phyloP scores from a whole-genome alignment of 768 basidiomycete genomes.

The Tephrocybe sp. region DNA sequence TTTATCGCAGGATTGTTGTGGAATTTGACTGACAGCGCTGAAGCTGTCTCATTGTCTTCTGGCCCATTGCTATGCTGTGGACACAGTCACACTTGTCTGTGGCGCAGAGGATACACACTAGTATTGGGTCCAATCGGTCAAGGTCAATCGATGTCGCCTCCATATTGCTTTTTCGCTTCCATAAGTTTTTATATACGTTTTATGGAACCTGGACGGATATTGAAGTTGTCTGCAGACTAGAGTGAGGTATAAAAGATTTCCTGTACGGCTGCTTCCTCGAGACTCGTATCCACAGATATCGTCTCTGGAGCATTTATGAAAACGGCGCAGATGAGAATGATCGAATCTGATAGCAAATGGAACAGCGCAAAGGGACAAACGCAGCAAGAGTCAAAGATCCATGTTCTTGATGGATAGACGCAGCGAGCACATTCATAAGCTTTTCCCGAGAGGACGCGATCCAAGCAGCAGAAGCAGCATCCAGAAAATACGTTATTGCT shows the following conservation, averaged over 20 bases:
- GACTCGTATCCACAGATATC: too few relatives aligned
- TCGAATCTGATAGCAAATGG: neutral
- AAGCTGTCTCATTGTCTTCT: too few relatives aligned
- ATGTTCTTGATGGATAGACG: neutral
- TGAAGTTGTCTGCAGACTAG: neutral
- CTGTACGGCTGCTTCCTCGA: too few relatives aligned
- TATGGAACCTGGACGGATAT: neutral
- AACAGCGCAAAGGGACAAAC: neutral
- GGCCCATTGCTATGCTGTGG: too few relatives aligned
- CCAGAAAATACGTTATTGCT: too few relatives aligned
- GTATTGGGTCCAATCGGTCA: neutral
- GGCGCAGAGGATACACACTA: slow-evolving; percentile 6
- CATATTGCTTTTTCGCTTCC: neutral
- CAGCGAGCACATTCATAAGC: neutral
- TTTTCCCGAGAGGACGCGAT: neutral
- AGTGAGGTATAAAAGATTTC: too few relatives aligned
- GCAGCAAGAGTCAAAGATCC: neutral
- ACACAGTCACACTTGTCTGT: too few relatives aligned
- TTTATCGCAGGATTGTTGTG: too few relatives aligned
- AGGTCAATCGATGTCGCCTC: slow-evolving; percentile 4
- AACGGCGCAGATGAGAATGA: neutral
- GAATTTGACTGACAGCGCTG: too few relatives aligned
- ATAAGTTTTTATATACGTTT: slow-evolving; percentile 5
- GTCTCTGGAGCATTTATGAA: slow-evolving; percentile 1
- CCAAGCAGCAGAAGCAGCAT: neutral